These are phyloP conservation scores for Kitagawia praeruptora DNA, from an alignment of 129 eudicot species.

Conservation along the genomic window DNA sequence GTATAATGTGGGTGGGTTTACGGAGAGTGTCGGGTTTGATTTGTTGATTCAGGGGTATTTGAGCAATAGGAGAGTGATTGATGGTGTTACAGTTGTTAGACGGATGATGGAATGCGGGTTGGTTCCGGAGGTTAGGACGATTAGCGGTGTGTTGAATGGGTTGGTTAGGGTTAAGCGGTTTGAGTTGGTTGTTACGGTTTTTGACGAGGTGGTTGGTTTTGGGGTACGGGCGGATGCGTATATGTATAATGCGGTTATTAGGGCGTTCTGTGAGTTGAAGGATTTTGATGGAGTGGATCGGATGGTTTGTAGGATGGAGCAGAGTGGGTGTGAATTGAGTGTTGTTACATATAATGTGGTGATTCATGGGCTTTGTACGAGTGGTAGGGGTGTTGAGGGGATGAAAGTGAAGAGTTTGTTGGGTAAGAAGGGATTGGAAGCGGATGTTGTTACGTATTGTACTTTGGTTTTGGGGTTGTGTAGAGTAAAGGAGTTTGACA, in stretches of 20 bases:
- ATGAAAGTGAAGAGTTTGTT: slow-evolving; percentile 41
- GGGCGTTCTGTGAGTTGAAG: slow-evolving; percentile 72
- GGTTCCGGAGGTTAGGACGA: slow-evolving; percentile 70
- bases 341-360: slow-evolving; percentile 64
- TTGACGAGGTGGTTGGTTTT: slow-evolving; percentile 28
- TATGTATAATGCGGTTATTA: slow-evolving; percentile 38
- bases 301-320: slow-evolving; percentile 34
- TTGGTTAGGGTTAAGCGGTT: slow-evolving; percentile 44
- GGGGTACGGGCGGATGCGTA: slow-evolving; percentile 49
- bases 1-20: slow-evolving; percentile 27
- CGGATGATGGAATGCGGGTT: slow-evolving; percentile 44
- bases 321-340: slow-evolving; percentile 31
- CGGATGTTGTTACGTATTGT: slow-evolving; percentile 71
- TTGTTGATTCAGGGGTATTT: slow-evolving; percentile 54
- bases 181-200: slow-evolving; percentile 47
- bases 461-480: slow-evolving; percentile 65
- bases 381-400: slow-evolving; percentile 49
- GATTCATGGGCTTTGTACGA: slow-evolving; percentile 73
- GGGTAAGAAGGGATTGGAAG: slow-evolving; percentile 44
- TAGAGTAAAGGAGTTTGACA: slow-evolving; percentile 26
- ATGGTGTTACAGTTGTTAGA: slow-evolving; percentile 39
- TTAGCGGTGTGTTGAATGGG: slow-evolving; percentile 70
- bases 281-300: slow-evolving; percentile 48
- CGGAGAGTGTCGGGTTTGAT: slow-evolving; percentile 53
- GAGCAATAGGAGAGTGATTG: slow-evolving; percentile 38